Evolutionary conservation across 768 basidiomycete species (phyloP).

Genomic region (Hemileccinum rubropunctum): DNA sequence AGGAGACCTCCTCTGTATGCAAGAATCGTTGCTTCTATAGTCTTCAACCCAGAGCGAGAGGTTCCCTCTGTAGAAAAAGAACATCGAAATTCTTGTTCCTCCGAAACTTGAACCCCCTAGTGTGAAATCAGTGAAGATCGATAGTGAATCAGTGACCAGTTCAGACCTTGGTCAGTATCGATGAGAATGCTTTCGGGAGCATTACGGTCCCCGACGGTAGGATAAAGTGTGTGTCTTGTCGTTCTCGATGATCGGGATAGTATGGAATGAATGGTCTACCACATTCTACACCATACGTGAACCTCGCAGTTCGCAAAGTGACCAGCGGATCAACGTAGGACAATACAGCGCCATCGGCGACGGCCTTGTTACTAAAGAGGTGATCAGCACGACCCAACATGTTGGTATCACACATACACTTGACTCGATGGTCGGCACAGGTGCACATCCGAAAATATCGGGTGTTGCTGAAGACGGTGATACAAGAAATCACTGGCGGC

Average conservation of each 20-base stretch:
- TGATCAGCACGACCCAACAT: background rate
- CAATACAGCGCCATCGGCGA: conserved; percentile 46
- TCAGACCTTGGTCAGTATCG: conserved; percentile 36
- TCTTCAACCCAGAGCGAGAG: background rate
- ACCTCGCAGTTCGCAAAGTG: conserved; percentile 39
- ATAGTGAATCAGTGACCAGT: background rate
- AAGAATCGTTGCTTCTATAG: conserved; percentile 1
- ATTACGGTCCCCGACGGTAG: conserved; percentile 24
- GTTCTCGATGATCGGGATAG: conserved; percentile 34
- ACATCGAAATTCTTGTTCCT: conserved; percentile 16
- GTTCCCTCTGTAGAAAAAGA: background rate
- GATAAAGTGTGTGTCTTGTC: conserved; percentile 16
- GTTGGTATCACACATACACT: conserved; percentile 34
- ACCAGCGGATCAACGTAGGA: conserved; percentile 44
- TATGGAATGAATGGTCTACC: conserved; percentile 22
- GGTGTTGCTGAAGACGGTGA: conserved; percentile 34
- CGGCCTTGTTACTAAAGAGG: conserved; percentile 40
- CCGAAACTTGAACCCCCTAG: conserved; percentile 18
- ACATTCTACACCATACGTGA: conserved; percentile 38
- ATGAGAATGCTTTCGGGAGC: conserved; percentile 35
- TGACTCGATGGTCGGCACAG: conserved; percentile 49
- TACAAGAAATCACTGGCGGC: conserved; percentile 47
- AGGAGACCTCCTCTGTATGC: conserved; percentile 14
- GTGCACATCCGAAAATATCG: conserved; percentile 35
- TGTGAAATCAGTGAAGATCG: background rate